Percentiles rank a stretch among this genome's conserved stretches.
These are phyloP conservation scores for Tulasnella sp. DNA, from an alignment of 768 basidiomycete species.

Conservation along the genomic window DNA sequence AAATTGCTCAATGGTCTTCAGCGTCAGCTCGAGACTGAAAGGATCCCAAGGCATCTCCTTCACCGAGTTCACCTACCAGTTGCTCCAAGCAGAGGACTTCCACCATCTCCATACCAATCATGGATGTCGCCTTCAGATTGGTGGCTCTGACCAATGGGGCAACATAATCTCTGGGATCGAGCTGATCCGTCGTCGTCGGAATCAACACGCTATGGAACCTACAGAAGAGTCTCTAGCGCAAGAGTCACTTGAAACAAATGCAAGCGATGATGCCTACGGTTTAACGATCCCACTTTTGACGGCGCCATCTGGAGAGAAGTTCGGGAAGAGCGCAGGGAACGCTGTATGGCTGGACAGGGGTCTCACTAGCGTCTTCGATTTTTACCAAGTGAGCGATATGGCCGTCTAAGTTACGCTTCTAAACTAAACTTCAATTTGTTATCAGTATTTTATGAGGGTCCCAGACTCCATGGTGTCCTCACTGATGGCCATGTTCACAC, in stretches of 20 bases:
- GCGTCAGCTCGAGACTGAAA: conserved; percentile 70
- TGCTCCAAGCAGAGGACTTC: conserved; percentile 96
- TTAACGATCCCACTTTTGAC: conserved; percentile 92
- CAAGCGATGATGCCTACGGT: conserved; percentile 45
- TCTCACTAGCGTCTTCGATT: conserved; percentile 80
- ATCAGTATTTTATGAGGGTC: conserved; percentile 80
- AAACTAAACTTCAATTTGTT: not conserved
- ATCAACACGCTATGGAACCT: conserved; percentile 3
- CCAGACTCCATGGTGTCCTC: conserved; percentile 69
- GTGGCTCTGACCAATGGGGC: conserved; percentile 98
- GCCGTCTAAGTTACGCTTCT: not conserved
- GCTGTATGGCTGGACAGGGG: conserved; percentile 79
- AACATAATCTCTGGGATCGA: conserved; percentile 93
- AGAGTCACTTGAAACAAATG: not conserved
- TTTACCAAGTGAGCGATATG: conserved; percentile 69
- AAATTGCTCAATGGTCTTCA: conserved; percentile 25
- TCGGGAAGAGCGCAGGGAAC: conserved; percentile 95
- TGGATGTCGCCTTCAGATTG: conserved; percentile 77
- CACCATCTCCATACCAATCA: conserved; percentile 54
- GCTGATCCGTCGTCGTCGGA: conserved; percentile 48
- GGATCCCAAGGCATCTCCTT: conserved; percentile 90
- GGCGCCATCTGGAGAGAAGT: conserved; percentile 82
- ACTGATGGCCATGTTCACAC: conserved; percentile 75
- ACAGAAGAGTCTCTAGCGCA: not conserved
- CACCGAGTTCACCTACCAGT: conserved; percentile 95